phyloP scores from a whole-genome alignment of 495 filamentous ascomycete species.

The Bacidia gigantensis region DNA sequence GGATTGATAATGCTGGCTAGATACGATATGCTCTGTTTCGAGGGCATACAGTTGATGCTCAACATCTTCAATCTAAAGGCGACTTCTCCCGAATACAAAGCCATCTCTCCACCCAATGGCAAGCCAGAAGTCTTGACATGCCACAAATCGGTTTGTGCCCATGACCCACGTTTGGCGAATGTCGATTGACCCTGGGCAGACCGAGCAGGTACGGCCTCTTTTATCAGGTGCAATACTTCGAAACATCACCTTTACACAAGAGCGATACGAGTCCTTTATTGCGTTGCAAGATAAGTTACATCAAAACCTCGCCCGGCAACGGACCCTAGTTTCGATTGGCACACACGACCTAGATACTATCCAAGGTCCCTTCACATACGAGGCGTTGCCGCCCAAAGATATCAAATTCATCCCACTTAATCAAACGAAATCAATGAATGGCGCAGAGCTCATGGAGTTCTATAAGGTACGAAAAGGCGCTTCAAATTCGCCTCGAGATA shows the following conservation, averaged over 20 bases:
- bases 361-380: slow-evolving; percentile 90
- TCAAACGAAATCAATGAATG: slow-evolving; percentile 77
- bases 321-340: slow-evolving; percentile 88
- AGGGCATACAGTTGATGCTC: slow-evolving; percentile 88
- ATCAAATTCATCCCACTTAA: slow-evolving; percentile 88
- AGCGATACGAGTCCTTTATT: slow-evolving; percentile 93
- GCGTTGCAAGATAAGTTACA: slow-evolving; percentile 95
- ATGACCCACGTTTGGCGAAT: not conserved
- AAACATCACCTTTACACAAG: slow-evolving; percentile 80
- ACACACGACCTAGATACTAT: slow-evolving; percentile 94
- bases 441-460: slow-evolving; percentile 79
- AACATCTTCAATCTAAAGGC: slow-evolving; percentile 80
- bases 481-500: not conserved
- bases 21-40: slow-evolving; percentile 98
- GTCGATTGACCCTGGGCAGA: slow-evolving; percentile 30
- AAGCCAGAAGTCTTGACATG: slow-evolving; percentile 69
- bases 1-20: slow-evolving; percentile 28
- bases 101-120: slow-evolving; percentile 55
- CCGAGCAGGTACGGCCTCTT: slow-evolving; percentile 66
- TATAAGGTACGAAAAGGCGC: slow-evolving; percentile 50
- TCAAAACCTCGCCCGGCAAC: slow-evolving; percentile 83
- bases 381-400: slow-evolving; percentile 79
- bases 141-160: slow-evolving; percentile 43
- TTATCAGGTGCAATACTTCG: slow-evolving; percentile 79
- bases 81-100: slow-evolving; percentile 60